Conservation (phyloP, 2,329 filamentous ascomycete species). For the Phoma sp. region DNA sequence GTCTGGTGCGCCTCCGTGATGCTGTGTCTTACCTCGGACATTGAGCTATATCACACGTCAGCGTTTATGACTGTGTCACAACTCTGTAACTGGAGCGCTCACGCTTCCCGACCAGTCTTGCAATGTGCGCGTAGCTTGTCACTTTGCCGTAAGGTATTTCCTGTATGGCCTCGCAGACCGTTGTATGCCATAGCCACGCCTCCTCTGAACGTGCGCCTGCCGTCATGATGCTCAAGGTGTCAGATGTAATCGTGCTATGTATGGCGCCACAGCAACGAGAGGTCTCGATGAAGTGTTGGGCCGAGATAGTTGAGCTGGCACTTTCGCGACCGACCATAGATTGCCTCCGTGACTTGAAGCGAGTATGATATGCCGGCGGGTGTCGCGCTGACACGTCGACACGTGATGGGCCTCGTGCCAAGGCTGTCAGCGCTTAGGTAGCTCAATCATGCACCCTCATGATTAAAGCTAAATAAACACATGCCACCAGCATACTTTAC, state of each 20-base stretch:
- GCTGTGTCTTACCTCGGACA: slow-evolving; percentile 51
- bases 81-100: slow-evolving; percentile 41
- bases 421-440: slow-evolving; percentile 3
- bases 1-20: slow-evolving; percentile 16
- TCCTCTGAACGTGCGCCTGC: slow-evolving; percentile 67
- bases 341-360: too few species aligned
- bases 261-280: too few species aligned
- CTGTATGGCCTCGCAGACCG: slow-evolving; percentile 83
- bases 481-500: slow-evolving; percentile 9
- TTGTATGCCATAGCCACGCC: slow-evolving; percentile 73
- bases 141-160: slow-evolving; percentile 84
- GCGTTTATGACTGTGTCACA: slow-evolving; percentile 18
- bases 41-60: slow-evolving; percentile 50
- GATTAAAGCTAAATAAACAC: neutral
- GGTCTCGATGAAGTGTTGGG: too few species aligned
- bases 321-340: too few species aligned
- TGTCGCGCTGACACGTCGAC: slow-evolving; percentile 25
- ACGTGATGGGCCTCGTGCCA: slow-evolving; percentile 30
- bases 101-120: slow-evolving; percentile 75
- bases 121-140: slow-evolving; percentile 86
- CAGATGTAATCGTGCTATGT: neutral
- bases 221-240: slow-evolving; percentile 59
- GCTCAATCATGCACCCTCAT: slow-evolving; percentile 4
- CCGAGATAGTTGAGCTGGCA: too few species aligned
- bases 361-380: too few species aligned